Percentiles rank a stretch among this genome's conserved stretches.
Conservation (phyloP, 176 grass and related monocot genomes). For the Elaeis guineensis region DNA sequence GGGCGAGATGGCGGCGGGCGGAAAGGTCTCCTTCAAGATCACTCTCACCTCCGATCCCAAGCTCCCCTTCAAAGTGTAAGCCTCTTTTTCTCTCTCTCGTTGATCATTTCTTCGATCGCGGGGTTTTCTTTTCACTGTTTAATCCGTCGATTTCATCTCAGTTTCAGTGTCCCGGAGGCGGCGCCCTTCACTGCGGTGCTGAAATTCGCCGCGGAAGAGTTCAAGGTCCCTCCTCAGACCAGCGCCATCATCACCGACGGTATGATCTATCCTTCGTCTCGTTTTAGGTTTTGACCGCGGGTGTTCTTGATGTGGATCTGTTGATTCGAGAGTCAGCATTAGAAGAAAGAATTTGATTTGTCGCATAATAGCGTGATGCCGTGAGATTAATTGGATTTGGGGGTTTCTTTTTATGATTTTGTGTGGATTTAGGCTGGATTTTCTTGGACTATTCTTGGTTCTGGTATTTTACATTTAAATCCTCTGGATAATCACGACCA, state of each 20-base stretch:
- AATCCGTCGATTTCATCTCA: constrained; percentile 32
- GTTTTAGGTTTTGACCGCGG: too few species aligned
- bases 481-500: too few species aligned
- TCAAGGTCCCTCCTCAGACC: constrained; percentile 97
- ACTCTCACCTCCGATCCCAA: constrained; percentile 99
- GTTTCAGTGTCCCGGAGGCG: constrained; percentile 94
- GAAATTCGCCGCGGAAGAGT: constrained; percentile 95
- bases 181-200: constrained; percentile 97
- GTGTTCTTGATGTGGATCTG: too few species aligned
- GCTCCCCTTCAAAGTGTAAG: constrained; percentile 99
- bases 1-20: constrained; percentile 34
- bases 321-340: too few species aligned
- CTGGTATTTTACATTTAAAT: too few species aligned
- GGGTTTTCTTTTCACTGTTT: background rate
- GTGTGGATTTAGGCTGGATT: too few species aligned
- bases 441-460: too few species aligned
- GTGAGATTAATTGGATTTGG: too few species aligned
- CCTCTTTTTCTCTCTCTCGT: background rate
- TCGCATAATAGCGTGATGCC: too few species aligned
- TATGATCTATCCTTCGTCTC: constrained; percentile 11
- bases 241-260: constrained; percentile 99
- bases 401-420: too few species aligned
- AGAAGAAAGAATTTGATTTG: too few species aligned
- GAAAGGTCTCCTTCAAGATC: constrained; percentile 97
- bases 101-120: constrained; percentile 2